Evolutionary conservation across 2,329 filamentous ascomycete species (phyloP).

Genomic region (Hypoxylon sp.): DNA sequence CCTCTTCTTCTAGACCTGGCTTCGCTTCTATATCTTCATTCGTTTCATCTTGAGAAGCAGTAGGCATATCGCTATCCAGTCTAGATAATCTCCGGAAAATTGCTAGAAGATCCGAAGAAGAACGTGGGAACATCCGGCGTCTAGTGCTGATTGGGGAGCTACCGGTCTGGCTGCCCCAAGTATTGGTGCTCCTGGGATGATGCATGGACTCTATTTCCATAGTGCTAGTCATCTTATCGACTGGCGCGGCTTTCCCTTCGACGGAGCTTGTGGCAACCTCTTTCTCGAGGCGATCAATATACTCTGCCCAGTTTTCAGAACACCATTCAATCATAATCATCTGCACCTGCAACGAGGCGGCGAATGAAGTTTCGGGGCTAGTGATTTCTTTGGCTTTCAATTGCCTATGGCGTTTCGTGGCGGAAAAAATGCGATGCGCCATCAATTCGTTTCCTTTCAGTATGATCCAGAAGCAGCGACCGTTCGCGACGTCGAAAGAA

Average conservation of each 20-base stretch:
- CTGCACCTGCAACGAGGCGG: constrained; percentile 36
- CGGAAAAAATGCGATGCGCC: constrained; percentile 30
- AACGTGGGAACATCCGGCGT: constrained; percentile 10
- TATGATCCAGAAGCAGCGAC: constrained; percentile 43
- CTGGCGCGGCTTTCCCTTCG: constrained; percentile 34
- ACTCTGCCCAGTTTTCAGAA: constrained; percentile 42
- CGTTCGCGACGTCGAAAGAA: constrained; percentile 42
- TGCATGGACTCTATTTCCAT: constrained; percentile 22
- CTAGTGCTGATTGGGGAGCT: constrained; percentile 11
- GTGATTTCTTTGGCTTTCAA: constrained; percentile 26
- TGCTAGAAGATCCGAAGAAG: constrained; percentile 27
- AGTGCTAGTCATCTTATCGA: constrained; percentile 29
- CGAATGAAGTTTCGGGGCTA: constrained; percentile 38
- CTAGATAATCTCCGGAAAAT: constrained; percentile 21
- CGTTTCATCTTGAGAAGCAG: constrained; percentile 3
- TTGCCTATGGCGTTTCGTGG: constrained; percentile 16
- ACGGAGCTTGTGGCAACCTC: constrained; percentile 15
- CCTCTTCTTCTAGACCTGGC: constrained; percentile 8
- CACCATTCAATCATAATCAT: constrained; percentile 45
- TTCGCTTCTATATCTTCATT: constrained; percentile 19
- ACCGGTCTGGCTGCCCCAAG: constrained; percentile 16
- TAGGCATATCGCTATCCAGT: not conserved
- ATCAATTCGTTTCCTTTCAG: constrained; percentile 45
- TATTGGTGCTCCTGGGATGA: constrained; percentile 21
- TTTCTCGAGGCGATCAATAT: constrained; percentile 42